These are phyloP conservation scores for Aspergillus carbonarius DNA, from an alignment of 2,329 filamentous ascomycete genomes.

Conservation along the genomic window DNA sequence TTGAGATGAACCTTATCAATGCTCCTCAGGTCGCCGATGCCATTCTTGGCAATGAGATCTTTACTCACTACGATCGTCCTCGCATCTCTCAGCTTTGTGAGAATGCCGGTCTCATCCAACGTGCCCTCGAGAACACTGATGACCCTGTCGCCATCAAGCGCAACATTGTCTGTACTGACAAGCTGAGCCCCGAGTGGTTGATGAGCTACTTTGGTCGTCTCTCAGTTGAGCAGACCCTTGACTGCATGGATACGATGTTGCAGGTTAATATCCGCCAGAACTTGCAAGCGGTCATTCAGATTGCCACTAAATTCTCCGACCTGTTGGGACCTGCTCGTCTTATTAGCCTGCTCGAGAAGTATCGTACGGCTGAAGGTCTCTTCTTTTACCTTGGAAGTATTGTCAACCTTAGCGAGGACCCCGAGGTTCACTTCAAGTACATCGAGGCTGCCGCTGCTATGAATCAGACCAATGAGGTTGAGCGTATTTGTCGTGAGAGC, in stretches of 20 bases:
- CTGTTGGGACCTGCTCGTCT: constrained; percentile 82
- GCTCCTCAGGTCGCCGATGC: constrained; percentile 97
- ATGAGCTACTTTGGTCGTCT: constrained; percentile 90
- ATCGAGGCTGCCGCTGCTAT: constrained; percentile 95
- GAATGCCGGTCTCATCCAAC: constrained; percentile 81
- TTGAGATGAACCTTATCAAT: constrained; percentile 98
- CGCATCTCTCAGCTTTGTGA: constrained; percentile 90
- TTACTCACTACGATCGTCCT: constrained; percentile 90
- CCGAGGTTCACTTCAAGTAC: constrained; percentile 98
- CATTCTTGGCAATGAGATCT: constrained; percentile 97
- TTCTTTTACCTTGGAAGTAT: constrained; percentile 99
- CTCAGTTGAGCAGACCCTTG: constrained; percentile 90
- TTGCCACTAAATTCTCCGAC: constrained; percentile 97
- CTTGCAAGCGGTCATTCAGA: constrained; percentile 87
- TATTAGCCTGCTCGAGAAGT: constrained; percentile 95
- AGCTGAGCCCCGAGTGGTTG: constrained; percentile 88
- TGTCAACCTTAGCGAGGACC: constrained; percentile 92
- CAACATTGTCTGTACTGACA: constrained; percentile 77
- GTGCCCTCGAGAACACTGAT: constrained; percentile 92
- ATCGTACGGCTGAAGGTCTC: constrained; percentile 92
- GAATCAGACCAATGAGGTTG: constrained; percentile 91
- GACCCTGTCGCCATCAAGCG: constrained; percentile 89
- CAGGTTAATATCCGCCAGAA: constrained; percentile 96
- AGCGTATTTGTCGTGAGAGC: constrained; percentile 94
- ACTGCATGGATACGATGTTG: constrained; percentile 95